phyloP scores from a whole-genome alignment of 2,329 filamentous ascomycete species.

The Calonectria fujianensis region DNA sequence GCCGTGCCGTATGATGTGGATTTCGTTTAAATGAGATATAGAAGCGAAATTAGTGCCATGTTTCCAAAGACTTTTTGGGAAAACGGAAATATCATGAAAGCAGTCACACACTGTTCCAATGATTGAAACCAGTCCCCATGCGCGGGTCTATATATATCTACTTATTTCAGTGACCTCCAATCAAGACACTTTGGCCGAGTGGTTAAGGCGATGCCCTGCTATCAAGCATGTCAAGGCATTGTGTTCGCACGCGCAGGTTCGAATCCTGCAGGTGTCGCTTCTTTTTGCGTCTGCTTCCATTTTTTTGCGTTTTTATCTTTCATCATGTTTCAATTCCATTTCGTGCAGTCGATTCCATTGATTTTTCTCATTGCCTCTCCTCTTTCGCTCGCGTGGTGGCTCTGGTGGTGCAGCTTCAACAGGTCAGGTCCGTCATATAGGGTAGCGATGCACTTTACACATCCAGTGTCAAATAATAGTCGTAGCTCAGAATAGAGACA shows the following conservation, averaged over 20 bases:
- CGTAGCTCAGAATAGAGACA: not conserved
- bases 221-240: slow-evolving; percentile 25
- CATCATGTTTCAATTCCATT: too few relatives aligned
- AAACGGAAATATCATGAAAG: not conserved
- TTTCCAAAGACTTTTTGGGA: not conserved
- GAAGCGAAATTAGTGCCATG: rapidly evolving
- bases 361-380: not conserved
- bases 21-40: not conserved
- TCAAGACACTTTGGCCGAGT: slow-evolving; percentile 21
- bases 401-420: too few relatives aligned
- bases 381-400: not conserved
- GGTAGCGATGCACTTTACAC: not conserved
- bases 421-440: not conserved
- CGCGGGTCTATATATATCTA: not conserved
- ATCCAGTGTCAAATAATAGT: not conserved
- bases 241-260: slow-evolving; percentile 27
- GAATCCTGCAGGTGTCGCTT: slow-evolving; percentile 26
- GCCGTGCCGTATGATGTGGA: not conserved
- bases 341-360: not conserved
- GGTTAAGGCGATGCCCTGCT: slow-evolving; percentile 28
- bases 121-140: not conserved
- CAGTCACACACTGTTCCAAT: not conserved
- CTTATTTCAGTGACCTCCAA: not conserved
- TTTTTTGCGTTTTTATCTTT: not conserved
- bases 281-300: not conserved